Percentiles rank a stretch among this genome's conserved stretches.
Evolutionary conservation across 768 basidiomycete genomes (phyloP).

Genomic region (Lentinula sp.): DNA sequence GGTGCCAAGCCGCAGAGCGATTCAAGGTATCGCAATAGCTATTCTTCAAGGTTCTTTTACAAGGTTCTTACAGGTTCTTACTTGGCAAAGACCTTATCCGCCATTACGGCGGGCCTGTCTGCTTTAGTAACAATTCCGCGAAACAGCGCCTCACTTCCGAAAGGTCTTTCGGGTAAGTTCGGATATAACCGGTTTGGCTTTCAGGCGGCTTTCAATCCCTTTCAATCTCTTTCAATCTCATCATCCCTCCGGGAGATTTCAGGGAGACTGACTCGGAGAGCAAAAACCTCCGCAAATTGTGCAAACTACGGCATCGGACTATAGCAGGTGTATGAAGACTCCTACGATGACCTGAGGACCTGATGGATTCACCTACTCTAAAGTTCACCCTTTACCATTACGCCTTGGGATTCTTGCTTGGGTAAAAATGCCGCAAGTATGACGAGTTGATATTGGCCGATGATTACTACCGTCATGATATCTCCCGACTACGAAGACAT

Average conservation of each 20-base stretch:
- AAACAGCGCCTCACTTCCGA: not conserved
- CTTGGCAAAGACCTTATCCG: not conserved
- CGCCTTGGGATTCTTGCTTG: no score
- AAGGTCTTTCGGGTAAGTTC: not conserved
- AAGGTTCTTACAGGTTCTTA: not conserved
- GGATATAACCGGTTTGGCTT: not conserved
- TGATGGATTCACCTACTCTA: no score
- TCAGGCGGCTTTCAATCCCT: no score
- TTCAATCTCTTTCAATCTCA: no score
- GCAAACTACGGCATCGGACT: no score
- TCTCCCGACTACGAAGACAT: not conserved
- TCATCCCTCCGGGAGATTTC: no score
- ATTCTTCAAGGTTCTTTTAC: not conserved
- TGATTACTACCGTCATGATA: not conserved
- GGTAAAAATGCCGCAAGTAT: not conserved
- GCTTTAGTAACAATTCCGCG: not conserved
- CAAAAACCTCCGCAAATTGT: no score
- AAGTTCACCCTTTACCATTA: no score
- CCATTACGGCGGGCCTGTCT: not conserved
- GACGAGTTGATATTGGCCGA: not conserved
- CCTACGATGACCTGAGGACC: no score
- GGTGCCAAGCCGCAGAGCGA: not conserved
- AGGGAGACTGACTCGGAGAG: no score
- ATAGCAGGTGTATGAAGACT: no score
- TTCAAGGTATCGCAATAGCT: not conserved